Base-by-base conservation (phyloP, 345 rosid genomes). In the Gynandropsis gynandra region DNA sequence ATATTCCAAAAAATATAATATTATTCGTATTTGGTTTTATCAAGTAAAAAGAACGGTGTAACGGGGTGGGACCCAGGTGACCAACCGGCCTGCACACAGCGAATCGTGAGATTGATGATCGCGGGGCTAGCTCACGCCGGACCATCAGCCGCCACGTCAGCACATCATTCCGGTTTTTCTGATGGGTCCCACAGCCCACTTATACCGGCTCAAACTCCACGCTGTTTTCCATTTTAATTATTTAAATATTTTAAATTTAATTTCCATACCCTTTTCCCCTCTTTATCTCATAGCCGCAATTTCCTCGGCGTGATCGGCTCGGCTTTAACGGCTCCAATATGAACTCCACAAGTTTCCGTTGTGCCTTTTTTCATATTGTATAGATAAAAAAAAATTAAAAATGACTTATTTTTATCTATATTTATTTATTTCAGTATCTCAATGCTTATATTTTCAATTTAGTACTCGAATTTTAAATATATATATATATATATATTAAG, bases 81-180 rank as follows among this genome's bases (percentile, higher is more conserved):
- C 31, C 38, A 52, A 68, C 64, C 45, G 67, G 67, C 80, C 76
- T 68, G 72, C 76, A 59, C n/a, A 42, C 42, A 37, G 55, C n/a
- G 39, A 63, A 54, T 54, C 41, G 77, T 61, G 77, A 73, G 76
- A 67, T 48, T 58, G 71, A 78, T 85, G 73, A 82, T 82, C 74
- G 50, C n/a, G n/a, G 72, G 74, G 79, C 67, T 62, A 61, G 59
- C 75, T 68, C 94, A 76, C 80, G 77, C 87, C 83, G 55, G 94
- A 74, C 87, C 85, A 50, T 56, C 39, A 61, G 77, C 76, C 74
- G 68, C 93, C 78, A 73, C 76, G 80, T 77, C 52, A 31, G 42
- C 31, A 50, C 54, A 64, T 74, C 54, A 72, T 74, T 58, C 70
- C 57, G n/a, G n/a, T n/a, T 47, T 18, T 56, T 54, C 57, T 18